phyloP scores from a whole-genome alignment of 176 grass and related monocot genomes.

The Aegilops bicornis region DNA sequence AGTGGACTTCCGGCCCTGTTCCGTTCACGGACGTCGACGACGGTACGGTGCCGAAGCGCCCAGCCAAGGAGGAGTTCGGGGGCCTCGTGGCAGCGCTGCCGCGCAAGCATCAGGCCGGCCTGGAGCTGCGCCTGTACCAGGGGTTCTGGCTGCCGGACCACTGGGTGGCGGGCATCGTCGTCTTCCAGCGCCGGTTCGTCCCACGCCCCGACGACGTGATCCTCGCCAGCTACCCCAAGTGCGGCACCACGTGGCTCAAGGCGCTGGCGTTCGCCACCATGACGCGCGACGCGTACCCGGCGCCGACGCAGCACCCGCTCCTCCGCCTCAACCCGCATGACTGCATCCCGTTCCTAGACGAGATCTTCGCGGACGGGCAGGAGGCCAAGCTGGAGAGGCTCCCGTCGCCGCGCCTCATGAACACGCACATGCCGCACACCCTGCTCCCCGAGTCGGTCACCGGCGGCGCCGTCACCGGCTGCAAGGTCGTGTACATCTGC shows the following conservation, averaged over 20 bases:
- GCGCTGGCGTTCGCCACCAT: slow-evolving; percentile 30
- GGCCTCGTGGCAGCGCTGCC: slow-evolving; percentile 25
- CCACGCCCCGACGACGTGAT: slow-evolving; percentile 40
- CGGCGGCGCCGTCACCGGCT: background rate
- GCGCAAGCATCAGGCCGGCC: background rate
- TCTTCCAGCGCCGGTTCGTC: slow-evolving; percentile 26
- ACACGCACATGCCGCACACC: slow-evolving; percentile 51
- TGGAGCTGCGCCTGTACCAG: background rate
- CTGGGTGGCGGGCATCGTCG: slow-evolving; percentile 5
- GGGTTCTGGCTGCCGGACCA: slow-evolving; percentile 26
- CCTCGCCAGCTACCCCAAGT: slow-evolving; percentile 46
- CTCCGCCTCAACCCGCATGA: slow-evolving; percentile 49
- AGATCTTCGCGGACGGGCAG: slow-evolving; percentile 22
- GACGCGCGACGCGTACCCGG: slow-evolving; percentile 7
- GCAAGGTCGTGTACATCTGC: slow-evolving; percentile 41
- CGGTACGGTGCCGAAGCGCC: background rate
- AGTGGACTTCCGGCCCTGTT: slow-evolving; percentile 4
- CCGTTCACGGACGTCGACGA: slow-evolving; percentile 41
- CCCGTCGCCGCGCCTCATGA: slow-evolving; percentile 50
- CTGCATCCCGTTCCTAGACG: slow-evolving; percentile 44
- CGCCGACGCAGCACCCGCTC: slow-evolving; percentile 39
- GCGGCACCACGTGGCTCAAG: slow-evolving; percentile 34
- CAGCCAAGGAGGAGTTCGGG: slow-evolving; percentile 18
- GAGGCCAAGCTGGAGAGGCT: slow-evolving; percentile 24
- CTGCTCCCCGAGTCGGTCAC: slow-evolving; percentile 31